Conservation (phyloP, 2,329 filamentous ascomycete genomes). For the Fusarium penzigii region DNA sequence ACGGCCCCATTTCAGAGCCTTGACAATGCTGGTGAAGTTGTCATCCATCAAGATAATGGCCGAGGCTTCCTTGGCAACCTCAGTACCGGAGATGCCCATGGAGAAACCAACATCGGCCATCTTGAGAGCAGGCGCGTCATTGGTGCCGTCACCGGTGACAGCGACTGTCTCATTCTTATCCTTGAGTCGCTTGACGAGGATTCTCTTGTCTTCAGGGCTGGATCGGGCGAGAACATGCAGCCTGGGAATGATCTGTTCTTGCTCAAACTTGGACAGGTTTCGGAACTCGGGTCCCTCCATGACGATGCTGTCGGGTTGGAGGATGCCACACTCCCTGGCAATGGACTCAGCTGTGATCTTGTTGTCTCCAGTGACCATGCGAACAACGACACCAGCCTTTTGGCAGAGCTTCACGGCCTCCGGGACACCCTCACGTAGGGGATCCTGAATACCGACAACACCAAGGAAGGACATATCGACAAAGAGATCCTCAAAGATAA, state of each 20-base stretch:
- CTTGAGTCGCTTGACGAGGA: slow-evolving; percentile 70
- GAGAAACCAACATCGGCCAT: slow-evolving; percentile 82
- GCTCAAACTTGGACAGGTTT: slow-evolving; percentile 65
- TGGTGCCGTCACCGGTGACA: slow-evolving; percentile 82
- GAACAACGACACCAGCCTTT: slow-evolving; percentile 73
- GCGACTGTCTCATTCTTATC: slow-evolving; percentile 76
- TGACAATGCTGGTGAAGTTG: slow-evolving; percentile 85
- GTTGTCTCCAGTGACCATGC: slow-evolving; percentile 87
- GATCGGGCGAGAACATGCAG: slow-evolving; percentile 74
- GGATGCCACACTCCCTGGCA: slow-evolving; percentile 75
- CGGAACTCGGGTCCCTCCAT: slow-evolving; percentile 81
- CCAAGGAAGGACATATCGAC: slow-evolving; percentile 67
- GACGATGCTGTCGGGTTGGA: slow-evolving; percentile 65
- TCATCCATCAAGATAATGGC: slow-evolving; percentile 87
- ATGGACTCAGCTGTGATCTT: slow-evolving; percentile 78
- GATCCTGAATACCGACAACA: slow-evolving; percentile 80
- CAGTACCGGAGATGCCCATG: slow-evolving; percentile 82
- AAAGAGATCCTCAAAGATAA: slow-evolving; percentile 68
- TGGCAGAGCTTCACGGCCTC: slow-evolving; percentile 75
- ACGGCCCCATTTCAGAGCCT: slow-evolving; percentile 78
- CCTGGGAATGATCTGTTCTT: slow-evolving; percentile 66
- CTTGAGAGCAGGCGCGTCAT: slow-evolving; percentile 79
- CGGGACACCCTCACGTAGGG: slow-evolving; percentile 71
- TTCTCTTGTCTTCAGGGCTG: slow-evolving; percentile 75
- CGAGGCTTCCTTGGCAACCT: slow-evolving; percentile 83